Evolutionary conservation across 306 rosid species (phyloP).

Genomic region (Medicago arabica): DNA sequence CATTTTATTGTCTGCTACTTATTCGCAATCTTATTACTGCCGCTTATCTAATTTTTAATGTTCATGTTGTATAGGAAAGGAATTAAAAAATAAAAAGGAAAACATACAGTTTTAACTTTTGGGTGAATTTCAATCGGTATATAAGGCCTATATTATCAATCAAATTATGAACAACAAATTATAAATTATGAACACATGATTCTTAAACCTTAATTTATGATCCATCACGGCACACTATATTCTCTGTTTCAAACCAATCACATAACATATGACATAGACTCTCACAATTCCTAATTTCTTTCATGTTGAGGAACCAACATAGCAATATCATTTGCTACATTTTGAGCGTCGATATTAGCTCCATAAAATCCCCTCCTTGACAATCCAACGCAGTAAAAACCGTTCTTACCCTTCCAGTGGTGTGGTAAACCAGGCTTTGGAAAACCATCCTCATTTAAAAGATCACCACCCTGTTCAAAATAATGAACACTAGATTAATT

Average conservation of each 20-base stretch:
- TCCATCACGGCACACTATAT: not conserved
- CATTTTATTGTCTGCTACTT: no score
- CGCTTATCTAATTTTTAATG: no score
- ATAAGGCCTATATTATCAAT: not conserved
- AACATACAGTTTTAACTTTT: no score
- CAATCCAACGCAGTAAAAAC: constrained; percentile 73
- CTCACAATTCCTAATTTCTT: not conserved
- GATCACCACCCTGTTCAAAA: constrained; percentile 55
- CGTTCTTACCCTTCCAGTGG: constrained; percentile 71
- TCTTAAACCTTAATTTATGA: not conserved
- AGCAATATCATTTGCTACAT: constrained; percentile 58
- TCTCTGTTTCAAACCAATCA: not conserved
- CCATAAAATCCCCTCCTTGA: constrained; percentile 63
- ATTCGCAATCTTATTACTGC: no score
- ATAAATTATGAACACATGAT: not conserved
- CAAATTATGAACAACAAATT: not conserved
- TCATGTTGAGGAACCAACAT: constrained; percentile 3
- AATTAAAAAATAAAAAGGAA: no score
- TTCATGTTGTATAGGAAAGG: no score
- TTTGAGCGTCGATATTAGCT: constrained; percentile 60
- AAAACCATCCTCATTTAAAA: constrained; percentile 67
- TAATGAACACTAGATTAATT: not conserved
- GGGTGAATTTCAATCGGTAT: no score
- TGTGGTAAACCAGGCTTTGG: constrained; percentile 51
- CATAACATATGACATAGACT: not conserved